Base-by-base conservation (phyloP, 306 rosid genomes). In the Medicago lupulina region DNA sequence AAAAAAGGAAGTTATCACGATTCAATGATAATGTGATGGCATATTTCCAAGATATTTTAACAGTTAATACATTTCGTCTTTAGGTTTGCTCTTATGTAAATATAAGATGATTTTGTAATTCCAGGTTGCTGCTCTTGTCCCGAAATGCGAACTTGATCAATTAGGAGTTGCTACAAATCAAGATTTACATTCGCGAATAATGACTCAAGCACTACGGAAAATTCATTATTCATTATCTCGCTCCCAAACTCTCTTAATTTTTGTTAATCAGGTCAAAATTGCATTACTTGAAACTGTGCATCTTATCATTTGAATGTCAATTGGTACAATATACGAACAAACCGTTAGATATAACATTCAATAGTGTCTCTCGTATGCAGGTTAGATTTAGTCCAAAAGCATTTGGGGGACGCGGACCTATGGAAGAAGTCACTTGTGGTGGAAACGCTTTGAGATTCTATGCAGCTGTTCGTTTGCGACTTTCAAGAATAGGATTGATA, bases 51-150 rank as follows among this genome's bases (percentile, higher is more conserved):
- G 66, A 13, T 40, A 67, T 44, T 67, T 6, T 19, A 28, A 13
- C 65, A 2, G 67, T 15, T 15, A 61, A 8, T 36, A 44, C 62
- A 77, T 70, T 54, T 70, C 71, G 41, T 71, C 63, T 65, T 70
- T 64, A 23, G 43, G 19, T 76, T 76, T 53, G 16, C 62, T 38
- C 58, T 57, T 62, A 51, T 9, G 40, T 70, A 34, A 75, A 47
- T 70, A 23, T 70, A 59, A 64, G 38, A 78, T 58, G 57, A 47
- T 65, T 78, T 75, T 78, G 23, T 21, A 64, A 41, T 76, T 78
- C 73, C 90, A 94, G 98, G 98, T 92, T 49, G 98, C 96, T 62
- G 97, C 98, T 76, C 97, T 90, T 39, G 83, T 91, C 71, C 98
- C 98, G 8, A 84, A 90, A 75, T 66, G 80, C 8, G 98, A 94